Percentiles rank a stretch among this genome's conserved stretches.
Conservation (phyloP, 345 rosid genomes). For the Gossypium stocksii region DNA sequence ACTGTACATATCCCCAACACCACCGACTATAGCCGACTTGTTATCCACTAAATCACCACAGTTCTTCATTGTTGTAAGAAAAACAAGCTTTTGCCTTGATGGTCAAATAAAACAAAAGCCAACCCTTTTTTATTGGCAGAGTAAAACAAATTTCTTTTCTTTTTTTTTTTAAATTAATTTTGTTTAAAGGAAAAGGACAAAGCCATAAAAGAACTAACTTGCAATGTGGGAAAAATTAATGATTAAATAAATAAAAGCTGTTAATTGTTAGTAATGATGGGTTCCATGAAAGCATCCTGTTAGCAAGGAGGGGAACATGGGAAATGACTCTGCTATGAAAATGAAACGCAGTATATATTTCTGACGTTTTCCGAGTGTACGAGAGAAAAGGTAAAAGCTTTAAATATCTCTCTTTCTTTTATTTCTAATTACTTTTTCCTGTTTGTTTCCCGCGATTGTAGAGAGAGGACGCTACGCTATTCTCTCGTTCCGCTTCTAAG, state of each 20-base stretch:
- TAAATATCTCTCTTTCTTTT: background rate
- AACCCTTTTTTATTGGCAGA: conserved; percentile 22
- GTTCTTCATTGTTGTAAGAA: conserved; percentile 27
- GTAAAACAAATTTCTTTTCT: background rate
- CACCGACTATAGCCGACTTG: conserved; percentile 39
- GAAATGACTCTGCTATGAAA: background rate
- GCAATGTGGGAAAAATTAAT: background rate
- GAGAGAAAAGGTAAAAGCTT: background rate
- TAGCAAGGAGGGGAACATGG: conserved; percentile 7
- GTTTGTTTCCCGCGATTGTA: background rate
- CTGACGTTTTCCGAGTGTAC: background rate
- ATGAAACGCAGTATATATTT: background rate
- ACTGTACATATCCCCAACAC: conserved; percentile 68
- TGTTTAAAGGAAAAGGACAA: background rate
- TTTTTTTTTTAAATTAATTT: background rate
- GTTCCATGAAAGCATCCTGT: conserved; percentile 9
- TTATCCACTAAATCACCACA: conserved; percentile 37
- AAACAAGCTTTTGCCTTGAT: background rate
- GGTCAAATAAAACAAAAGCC: background rate
- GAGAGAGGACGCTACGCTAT: background rate
- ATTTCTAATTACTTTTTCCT: background rate
- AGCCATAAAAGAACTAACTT: background rate
- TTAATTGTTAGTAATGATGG: conserved; percentile 21
- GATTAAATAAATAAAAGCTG: background rate
- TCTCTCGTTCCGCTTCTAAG: background rate